Evolutionary conservation across 768 basidiomycete species (phyloP).

Genomic region (Pisolithus sp.): DNA sequence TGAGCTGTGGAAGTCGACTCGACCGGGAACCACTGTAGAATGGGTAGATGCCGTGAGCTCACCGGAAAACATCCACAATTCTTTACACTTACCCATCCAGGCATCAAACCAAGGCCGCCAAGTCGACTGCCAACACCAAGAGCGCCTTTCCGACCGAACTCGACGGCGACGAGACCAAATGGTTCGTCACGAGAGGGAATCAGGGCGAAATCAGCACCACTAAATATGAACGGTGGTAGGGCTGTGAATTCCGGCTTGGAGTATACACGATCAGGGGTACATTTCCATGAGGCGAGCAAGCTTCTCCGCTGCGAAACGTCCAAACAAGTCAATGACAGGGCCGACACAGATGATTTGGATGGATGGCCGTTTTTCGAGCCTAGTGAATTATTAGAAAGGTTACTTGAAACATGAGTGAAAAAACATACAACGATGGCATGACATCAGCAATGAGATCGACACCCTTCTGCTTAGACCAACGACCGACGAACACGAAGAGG

Average conservation of each 20-base stretch:
- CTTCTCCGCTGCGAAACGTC: slow-evolving; percentile 93
- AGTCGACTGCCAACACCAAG: slow-evolving; percentile 91
- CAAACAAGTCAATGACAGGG: slow-evolving; percentile 92
- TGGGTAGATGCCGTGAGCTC: neutral
- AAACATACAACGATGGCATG: slow-evolving; percentile 76
- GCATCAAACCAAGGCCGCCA: slow-evolving; percentile 94
- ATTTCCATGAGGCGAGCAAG: slow-evolving; percentile 89
- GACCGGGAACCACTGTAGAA: slow-evolving; percentile 86
- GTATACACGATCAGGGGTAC: slow-evolving; percentile 86
- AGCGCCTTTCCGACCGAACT: slow-evolving; percentile 94
- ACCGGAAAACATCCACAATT: neutral
- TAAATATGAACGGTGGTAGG: slow-evolving; percentile 87
- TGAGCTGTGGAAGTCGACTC: slow-evolving; percentile 89
- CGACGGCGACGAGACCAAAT: slow-evolving; percentile 92
- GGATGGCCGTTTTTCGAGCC: slow-evolving; percentile 77
- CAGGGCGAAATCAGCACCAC: slow-evolving; percentile 90
- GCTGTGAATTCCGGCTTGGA: slow-evolving; percentile 98
- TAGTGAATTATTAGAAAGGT: slow-evolving; percentile 20
- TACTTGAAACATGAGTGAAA: fast-evolving
- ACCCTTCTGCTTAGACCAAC: slow-evolving; percentile 98
- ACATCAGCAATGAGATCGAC: slow-evolving; percentile 97
- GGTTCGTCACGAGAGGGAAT: slow-evolving; percentile 96
- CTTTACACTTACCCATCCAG: slow-evolving; percentile 76
- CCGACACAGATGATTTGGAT: slow-evolving; percentile 88
- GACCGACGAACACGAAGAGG: slow-evolving; percentile 92